Conservation (phyloP, 2,329 filamentous ascomycete genomes). For the Paecilomyces sp. region DNA sequence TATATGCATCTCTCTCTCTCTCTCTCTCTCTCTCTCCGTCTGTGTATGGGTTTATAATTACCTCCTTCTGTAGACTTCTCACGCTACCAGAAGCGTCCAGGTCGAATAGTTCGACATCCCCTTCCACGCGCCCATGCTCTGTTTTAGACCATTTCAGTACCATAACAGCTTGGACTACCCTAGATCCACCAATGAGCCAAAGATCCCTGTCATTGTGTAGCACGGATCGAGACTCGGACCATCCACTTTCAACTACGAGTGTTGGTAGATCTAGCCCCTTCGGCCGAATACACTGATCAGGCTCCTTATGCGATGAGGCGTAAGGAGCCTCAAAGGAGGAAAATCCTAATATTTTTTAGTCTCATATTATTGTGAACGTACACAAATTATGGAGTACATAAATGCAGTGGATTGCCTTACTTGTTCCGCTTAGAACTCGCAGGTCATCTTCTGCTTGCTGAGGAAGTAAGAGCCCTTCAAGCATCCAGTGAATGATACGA, state of each 20-base stretch:
- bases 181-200: neutral
- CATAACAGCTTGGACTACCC: neutral
- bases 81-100: neutral
- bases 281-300: neutral
- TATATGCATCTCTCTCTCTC: too few relatives aligned
- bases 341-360: too few relatives aligned
- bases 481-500: too few relatives aligned
- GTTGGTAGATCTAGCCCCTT: neutral
- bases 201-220: neutral
- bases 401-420: too few relatives aligned
- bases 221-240: neutral
- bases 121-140: neutral
- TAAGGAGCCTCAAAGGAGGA: neutral
- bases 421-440: too few relatives aligned
- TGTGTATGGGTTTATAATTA: neutral
- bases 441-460: too few relatives aligned
- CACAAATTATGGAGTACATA: too few relatives aligned
- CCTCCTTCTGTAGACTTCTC: neutral
- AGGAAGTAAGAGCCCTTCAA: too few relatives aligned
- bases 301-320: neutral
- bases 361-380: too few relatives aligned
- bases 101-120: neutral
- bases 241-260: neutral
- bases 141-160: neutral
- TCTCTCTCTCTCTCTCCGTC: too few relatives aligned